phyloP scores from a whole-genome alignment of 2,329 filamentous ascomycete genomes.

The Colletotrichum sp. region DNA sequence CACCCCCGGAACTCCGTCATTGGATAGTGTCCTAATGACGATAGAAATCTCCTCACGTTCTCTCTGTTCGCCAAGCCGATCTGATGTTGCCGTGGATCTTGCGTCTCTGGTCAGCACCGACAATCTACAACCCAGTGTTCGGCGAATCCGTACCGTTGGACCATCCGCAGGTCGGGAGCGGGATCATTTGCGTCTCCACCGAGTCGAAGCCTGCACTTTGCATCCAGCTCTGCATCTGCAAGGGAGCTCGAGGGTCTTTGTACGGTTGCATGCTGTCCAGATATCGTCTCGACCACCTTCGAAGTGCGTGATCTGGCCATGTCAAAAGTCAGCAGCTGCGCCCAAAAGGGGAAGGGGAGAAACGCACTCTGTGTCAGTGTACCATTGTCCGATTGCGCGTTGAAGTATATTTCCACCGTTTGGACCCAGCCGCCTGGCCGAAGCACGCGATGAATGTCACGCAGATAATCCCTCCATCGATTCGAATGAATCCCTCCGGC shows the following conservation, averaged over 20 bases:
- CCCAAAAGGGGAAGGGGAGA: not conserved
- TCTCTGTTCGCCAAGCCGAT: slow-evolving; percentile 60
- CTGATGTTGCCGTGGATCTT: slow-evolving; percentile 56
- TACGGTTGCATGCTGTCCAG: slow-evolving; percentile 64
- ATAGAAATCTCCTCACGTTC: slow-evolving; percentile 59
- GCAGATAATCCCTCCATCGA: slow-evolving; percentile 78
- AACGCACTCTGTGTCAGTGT: slow-evolving; percentile 67
- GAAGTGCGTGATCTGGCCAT: slow-evolving; percentile 63
- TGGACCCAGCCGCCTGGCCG: slow-evolving; percentile 85
- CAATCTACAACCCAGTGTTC: not conserved
- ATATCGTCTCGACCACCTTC: slow-evolving; percentile 71
- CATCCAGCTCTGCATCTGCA: slow-evolving; percentile 65
- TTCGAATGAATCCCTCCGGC: slow-evolving; percentile 72
- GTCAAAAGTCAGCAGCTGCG: slow-evolving; percentile 16
- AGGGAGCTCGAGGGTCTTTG: slow-evolving; percentile 71
- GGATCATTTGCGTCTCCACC: slow-evolving; percentile 69
- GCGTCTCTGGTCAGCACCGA: not conserved
- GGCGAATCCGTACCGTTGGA: slow-evolving; percentile 55
- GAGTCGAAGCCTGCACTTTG: slow-evolving; percentile 69
- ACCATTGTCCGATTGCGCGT: slow-evolving; percentile 85
- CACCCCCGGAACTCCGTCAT: slow-evolving; percentile 57
- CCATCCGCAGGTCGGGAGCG: slow-evolving; percentile 74
- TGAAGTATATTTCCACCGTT: slow-evolving; percentile 86
- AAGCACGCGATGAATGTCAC: slow-evolving; percentile 75
- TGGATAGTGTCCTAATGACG: slow-evolving; percentile 61